Conservation (phyloP, 495 filamentous ascomycete species). For the Hypoxylon lenormandii region DNA sequence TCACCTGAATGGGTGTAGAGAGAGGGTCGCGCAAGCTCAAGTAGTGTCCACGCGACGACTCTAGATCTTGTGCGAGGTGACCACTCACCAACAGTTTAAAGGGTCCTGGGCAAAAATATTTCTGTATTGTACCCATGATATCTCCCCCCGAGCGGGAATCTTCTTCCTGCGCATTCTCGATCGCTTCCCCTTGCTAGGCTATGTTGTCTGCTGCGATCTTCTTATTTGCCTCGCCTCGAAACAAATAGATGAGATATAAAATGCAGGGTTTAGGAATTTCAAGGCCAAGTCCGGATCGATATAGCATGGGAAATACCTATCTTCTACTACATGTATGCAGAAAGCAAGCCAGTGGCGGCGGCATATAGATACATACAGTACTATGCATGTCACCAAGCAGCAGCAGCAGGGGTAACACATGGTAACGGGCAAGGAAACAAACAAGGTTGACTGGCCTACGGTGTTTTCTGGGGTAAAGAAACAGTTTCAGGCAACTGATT, state of each 20-base stretch:
- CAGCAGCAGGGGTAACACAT: constrained; percentile 52
- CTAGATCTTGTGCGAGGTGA: constrained; percentile 49
- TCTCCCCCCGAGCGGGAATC: neutral
- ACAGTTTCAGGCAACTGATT: constrained; percentile 6
- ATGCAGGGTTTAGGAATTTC: neutral
- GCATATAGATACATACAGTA: constrained; percentile 17
- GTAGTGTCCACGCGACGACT: constrained; percentile 39
- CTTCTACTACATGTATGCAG: constrained; percentile 26
- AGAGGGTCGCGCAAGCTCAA: constrained; percentile 37
- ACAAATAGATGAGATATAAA: neutral
- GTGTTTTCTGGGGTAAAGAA: constrained; percentile 37
- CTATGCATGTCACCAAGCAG: constrained; percentile 49
- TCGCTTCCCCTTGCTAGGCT: neutral
- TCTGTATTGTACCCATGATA: neutral
- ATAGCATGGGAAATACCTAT: neutral
- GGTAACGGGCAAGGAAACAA: constrained; percentile 46
- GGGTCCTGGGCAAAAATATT: neutral
- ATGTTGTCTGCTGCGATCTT: neutral
- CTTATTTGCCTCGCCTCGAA: neutral
- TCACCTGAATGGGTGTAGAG: constrained; percentile 30
- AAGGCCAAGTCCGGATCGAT: neutral
- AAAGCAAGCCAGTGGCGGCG: constrained; percentile 25
- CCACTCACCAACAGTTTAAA: constrained; percentile 30
- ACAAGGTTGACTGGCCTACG: constrained; percentile 30
- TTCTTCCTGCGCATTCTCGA: no score